These are phyloP conservation scores for Hericium coralloides DNA, from an alignment of 768 basidiomycete genomes.

Conservation along the genomic window DNA sequence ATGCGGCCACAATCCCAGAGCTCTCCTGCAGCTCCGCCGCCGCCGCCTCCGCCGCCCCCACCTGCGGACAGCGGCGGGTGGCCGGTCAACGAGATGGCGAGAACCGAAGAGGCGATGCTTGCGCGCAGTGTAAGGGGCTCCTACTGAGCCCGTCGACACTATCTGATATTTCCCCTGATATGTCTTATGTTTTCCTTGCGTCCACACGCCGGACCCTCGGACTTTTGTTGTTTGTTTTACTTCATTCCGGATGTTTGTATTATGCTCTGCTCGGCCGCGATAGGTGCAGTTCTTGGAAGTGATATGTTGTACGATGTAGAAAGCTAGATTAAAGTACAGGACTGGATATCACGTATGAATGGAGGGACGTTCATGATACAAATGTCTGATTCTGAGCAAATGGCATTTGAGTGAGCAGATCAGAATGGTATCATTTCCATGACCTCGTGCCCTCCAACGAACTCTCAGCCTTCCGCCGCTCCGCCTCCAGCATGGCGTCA, in stretches of 20 bases:
- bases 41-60: conserved; percentile 11
- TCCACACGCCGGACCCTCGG: too few species aligned
- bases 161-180: too few species aligned
- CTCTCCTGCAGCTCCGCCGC: conserved; percentile 3
- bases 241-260: too few species aligned
- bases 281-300: too few species aligned
- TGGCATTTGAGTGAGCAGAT: background rate
- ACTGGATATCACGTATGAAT: background rate
- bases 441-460: background rate
- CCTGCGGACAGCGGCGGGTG: conserved; percentile 3
- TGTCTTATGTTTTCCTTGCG: too few species aligned
- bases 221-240: too few species aligned
- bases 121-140: background rate
- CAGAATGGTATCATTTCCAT: background rate
- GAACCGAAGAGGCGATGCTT: background rate
- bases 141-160: background rate
- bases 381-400: too few species aligned
- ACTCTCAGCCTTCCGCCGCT: conserved; percentile 29
- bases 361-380: too few species aligned
- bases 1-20: conserved; percentile 10
- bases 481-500: conserved; percentile 50
- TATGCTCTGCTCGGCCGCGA: background rate
- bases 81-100: background rate
- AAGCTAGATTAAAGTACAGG: background rate
- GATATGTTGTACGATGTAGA: background rate